Evolutionary conservation across 805 yeast species (phyloP), one percentile per base, ranked within the genome.

Genomic region (Lipomyces spencermartinsiae): DNA sequence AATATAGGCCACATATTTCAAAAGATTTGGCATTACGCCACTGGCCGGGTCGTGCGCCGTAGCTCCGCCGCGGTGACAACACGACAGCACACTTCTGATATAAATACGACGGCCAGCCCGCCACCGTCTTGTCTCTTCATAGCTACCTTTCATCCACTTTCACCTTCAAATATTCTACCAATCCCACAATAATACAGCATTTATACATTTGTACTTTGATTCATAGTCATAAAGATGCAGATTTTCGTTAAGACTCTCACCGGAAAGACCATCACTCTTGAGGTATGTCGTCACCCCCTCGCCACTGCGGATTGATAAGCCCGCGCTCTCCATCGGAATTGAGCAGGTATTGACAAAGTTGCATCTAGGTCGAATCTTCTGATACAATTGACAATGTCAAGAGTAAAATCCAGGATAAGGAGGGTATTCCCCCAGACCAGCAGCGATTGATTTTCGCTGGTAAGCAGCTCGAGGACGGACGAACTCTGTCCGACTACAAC

Each of bases 341-440:
- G 22, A 29, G 29, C 37, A 8, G 2, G 19, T 29, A n/a, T 12
- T 31, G 29, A 33, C 22, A 29, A n/a, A 9, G 10, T 43, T 14
- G 29, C 54, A 43, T 14, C 12, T 34, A 34, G 43, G 61, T 65
- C 22, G 63, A 54, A 56, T 93, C 98, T 72, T 92, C 97, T 68
- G 98, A 93, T 87, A 93, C 98, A 73, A 93, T 94, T 80, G 98
- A 93, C 87, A 93, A 93, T 78, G 97, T 93, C 84, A 93, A 92
- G 87, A 86, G 95, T 77, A 93, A 93, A 88, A 93, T 93, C 80
- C 97, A 92, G 86, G 97, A 93, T 86, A 93, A 92, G 85, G 97
- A 93, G 83, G 97, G 97, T 79, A 93, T 93, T 78, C 97, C 98
- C 81, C 97, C 97, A 76, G 98, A 93, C 84, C 97, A 93, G 83